Evolutionary conservation across 2,329 filamentous ascomycete species (phyloP).

Genomic region (Apiospora rasikravindrae): DNA sequence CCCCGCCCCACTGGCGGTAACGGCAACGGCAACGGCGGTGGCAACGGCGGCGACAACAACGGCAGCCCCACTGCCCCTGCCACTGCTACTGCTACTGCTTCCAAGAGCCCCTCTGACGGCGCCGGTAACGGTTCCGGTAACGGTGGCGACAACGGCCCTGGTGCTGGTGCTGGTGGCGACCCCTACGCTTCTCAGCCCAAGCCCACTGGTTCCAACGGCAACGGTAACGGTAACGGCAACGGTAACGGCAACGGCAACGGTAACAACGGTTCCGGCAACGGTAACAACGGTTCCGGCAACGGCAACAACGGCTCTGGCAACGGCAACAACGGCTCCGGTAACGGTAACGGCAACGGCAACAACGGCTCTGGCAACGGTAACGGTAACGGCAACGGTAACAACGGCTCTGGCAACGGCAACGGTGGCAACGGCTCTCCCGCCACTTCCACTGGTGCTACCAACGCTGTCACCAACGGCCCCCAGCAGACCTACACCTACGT

Average conservation of each 20-base stretch:
- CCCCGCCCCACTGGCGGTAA: constrained; percentile 20
- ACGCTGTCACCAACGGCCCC: constrained; percentile 18
- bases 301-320: background rate
- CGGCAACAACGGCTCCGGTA: background rate
- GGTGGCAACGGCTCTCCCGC: background rate
- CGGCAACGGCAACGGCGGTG: constrained; percentile 16
- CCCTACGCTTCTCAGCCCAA: background rate
- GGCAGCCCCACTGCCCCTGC: background rate
- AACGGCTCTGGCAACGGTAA: background rate
- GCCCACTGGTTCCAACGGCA: background rate
- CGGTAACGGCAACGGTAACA: background rate
- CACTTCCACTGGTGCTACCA: background rate
- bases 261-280: background rate
- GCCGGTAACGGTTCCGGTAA: background rate
- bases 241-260: background rate
- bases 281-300: background rate
- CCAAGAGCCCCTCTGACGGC: background rate
- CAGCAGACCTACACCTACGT: constrained; percentile 20
- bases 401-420: constrained; percentile 1
- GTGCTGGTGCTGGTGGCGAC: background rate
- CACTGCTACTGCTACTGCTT: constrained; percentile 20
- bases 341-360: background rate
- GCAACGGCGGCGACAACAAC: background rate
- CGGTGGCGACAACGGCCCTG: background rate
- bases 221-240: background rate